A percentile compares a stretch with the other conserved stretches of the same genome.
These are phyloP conservation scores for Metarhizium robertsii DNA, from an alignment of 2,329 filamentous ascomycete genomes.

Conservation along the genomic window DNA sequence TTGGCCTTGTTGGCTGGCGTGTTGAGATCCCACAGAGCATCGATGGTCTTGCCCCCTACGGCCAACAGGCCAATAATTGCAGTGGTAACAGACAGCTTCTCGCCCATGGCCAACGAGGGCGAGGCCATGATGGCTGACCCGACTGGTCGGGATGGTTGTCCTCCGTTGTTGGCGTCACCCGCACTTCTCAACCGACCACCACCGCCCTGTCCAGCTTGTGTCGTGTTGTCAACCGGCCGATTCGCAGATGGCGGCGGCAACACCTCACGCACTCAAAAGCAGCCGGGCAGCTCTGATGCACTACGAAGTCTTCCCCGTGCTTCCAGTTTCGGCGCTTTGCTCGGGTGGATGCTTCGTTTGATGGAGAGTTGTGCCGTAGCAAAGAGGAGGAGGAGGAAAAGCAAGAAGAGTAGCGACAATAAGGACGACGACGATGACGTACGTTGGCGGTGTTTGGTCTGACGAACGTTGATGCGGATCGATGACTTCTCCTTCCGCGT, in stretches of 20 bases:
- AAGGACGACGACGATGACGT: not conserved
- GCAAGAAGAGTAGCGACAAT: not conserved
- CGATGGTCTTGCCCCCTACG: constrained; percentile 23
- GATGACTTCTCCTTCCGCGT: not conserved
- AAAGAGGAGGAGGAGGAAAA: not conserved
- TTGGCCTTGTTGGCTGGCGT: constrained; percentile 17
- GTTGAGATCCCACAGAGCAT: constrained; percentile 25
- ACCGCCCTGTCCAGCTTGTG: not conserved
- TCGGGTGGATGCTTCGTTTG: not conserved
- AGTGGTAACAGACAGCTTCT: constrained; percentile 24
- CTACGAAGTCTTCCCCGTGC: not conserved
- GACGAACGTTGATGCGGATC: not conserved
- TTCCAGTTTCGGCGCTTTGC: not conserved
- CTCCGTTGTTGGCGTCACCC: not conserved
- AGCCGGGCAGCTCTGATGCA: not conserved
- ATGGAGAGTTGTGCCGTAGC: not conserved
- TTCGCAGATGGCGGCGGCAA: not conserved
- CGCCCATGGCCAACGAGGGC: constrained; percentile 7
- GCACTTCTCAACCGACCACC: not conserved
- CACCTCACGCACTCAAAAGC: not conserved
- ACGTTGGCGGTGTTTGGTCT: not conserved
- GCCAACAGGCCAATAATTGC: constrained; percentile 28
- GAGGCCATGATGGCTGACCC: not conserved
- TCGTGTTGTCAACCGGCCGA: not conserved
- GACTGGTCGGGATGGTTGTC: not conserved